Evolutionary conservation across 176 grass and related monocot species (phyloP).

Genomic region (Hordeum marinum): DNA sequence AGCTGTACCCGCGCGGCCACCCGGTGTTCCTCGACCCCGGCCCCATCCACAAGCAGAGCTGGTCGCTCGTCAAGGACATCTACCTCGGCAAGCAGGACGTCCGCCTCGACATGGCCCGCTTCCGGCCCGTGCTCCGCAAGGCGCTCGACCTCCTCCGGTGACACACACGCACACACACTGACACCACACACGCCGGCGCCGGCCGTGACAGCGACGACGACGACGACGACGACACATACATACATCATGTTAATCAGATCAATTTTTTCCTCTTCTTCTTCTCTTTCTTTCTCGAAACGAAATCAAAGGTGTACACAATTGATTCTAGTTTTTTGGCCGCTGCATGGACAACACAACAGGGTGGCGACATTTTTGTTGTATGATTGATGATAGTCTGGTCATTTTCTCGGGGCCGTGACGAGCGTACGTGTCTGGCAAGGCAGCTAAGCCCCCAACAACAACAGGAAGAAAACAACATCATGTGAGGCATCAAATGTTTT

Average conservation of each 20-base stretch:
- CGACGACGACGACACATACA: not conserved
- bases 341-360: not conserved
- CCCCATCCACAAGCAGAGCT: constrained; percentile 62
- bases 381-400: not conserved
- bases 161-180: not conserved
- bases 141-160: constrained; percentile 61
- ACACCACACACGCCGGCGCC: not conserved
- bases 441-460: not conserved
- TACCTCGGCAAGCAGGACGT: constrained; percentile 78
- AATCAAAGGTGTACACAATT: not conserved
- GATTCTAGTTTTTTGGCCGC: not conserved
- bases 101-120: constrained; percentile 41
- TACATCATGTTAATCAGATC: not conserved
- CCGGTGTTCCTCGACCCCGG: constrained; percentile 51
- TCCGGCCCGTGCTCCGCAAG: constrained; percentile 47
- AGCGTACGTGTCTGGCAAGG: not conserved
- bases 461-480: not conserved
- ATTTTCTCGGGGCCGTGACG: not conserved
- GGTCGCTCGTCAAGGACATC: constrained; percentile 53
- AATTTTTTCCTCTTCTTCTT: not conserved
- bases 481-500: not conserved
- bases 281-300: not conserved
- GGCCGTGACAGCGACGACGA: not conserved
- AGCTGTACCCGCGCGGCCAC: constrained; percentile 55
- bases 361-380: not conserved